Conservation (phyloP, 2,329 filamentous ascomycete species). For the Cryphonectria naterciae region DNA sequence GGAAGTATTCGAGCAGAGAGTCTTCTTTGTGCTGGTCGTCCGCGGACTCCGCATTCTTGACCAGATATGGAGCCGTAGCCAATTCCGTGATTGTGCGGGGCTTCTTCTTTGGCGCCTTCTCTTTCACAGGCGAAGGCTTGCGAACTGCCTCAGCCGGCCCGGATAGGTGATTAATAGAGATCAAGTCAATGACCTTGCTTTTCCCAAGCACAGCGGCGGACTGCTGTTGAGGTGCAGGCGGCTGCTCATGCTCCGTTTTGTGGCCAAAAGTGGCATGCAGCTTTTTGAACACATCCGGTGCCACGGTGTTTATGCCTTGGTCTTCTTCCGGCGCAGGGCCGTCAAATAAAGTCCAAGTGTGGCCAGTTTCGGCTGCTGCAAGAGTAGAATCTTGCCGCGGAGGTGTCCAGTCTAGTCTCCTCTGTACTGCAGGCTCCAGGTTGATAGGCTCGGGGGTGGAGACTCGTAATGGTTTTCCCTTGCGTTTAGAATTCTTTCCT, state of each 20-base stretch:
- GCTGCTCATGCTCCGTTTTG: constrained; percentile 31
- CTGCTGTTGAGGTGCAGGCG: constrained; percentile 32
- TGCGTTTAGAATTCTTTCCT: constrained; percentile 21
- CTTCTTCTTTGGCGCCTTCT: constrained; percentile 68
- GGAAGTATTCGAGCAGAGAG: constrained; percentile 54
- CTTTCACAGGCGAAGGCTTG: constrained; percentile 44
- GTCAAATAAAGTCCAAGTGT: not conserved
- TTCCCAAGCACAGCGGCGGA: constrained; percentile 51
- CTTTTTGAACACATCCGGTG: constrained; percentile 46
- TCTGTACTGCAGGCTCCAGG: constrained; percentile 54
- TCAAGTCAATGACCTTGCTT: constrained; percentile 59
- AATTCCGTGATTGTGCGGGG: constrained; percentile 77
- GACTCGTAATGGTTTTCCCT: constrained; percentile 34
- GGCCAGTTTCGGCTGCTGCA: constrained; percentile 30
- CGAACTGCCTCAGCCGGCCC: constrained; percentile 30
- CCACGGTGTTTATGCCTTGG: constrained; percentile 8
- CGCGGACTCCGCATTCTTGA: constrained; percentile 41
- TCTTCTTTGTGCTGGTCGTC: constrained; percentile 36
- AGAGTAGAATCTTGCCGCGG: constrained; percentile 47
- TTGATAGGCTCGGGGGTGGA: constrained; percentile 38
- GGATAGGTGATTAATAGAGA: constrained; percentile 39
- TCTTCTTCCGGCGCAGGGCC: not conserved
- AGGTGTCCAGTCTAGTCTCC: constrained; percentile 72
- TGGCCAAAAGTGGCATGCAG: constrained; percentile 50
- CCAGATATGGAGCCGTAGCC: constrained; percentile 71